These are phyloP conservation scores for Taphrina pruni DNA, from an alignment of 1,139 yeast species.

Conservation along the genomic window DNA sequence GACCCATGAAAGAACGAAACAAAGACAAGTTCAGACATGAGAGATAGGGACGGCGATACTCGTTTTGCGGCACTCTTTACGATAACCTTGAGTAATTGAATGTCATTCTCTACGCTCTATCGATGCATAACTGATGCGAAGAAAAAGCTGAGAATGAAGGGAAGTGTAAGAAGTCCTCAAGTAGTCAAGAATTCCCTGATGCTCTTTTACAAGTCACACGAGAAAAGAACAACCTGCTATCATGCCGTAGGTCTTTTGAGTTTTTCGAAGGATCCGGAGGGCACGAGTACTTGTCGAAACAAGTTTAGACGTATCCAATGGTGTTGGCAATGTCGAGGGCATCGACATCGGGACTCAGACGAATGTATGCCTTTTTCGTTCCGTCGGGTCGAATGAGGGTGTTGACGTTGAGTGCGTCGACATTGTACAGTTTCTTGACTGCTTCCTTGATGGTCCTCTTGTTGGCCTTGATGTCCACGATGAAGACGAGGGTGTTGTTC, in stretches of 20 bases:
- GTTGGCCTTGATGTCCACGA: conserved; percentile 96
- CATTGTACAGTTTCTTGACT: conserved; percentile 96
- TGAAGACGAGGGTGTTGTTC: conserved; percentile 98
- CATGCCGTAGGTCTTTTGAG: neutral
- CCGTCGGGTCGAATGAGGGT: conserved; percentile 71
- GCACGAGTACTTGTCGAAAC: no score
- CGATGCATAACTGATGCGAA: no score
- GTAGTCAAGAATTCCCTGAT: no score
- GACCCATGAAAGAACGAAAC: no score
- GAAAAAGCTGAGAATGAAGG: neutral
- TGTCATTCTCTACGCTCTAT: neutral
- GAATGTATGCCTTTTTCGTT: conserved; percentile 99
- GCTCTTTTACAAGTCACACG: no score
- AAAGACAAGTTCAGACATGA: neutral
- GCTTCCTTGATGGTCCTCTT: conserved; percentile 98
- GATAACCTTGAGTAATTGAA: conserved; percentile 30
- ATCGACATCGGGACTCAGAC: conserved; percentile 99
- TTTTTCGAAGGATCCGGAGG: no score
- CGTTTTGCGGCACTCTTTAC: conserved; percentile 36
- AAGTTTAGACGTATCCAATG: conserved; percentile 44
- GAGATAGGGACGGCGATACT: neutral
- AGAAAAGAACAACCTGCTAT: neutral
- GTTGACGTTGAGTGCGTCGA: conserved; percentile 73
- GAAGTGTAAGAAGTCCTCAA: neutral
- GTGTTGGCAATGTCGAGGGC: conserved; percentile 99